Evolutionary conservation across 176 grass and related monocot genomes (phyloP).

Genomic region (Areca catechu): DNA sequence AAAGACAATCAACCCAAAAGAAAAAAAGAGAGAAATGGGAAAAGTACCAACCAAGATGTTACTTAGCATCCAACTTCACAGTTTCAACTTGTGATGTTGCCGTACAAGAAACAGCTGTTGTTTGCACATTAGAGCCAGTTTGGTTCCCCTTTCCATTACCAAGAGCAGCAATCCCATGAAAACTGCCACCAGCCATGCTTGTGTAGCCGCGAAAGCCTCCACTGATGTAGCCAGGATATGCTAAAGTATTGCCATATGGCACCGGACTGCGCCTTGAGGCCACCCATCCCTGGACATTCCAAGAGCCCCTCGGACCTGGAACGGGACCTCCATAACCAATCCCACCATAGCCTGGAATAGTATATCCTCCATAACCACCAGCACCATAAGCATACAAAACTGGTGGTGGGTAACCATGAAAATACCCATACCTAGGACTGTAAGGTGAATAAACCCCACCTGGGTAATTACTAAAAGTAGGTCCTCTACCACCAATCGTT

Average conservation of each 20-base stretch:
- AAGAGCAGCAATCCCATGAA: slow-evolving; percentile 26
- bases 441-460: background rate
- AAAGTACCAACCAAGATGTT: slow-evolving; percentile 1
- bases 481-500: background rate
- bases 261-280: slow-evolving; percentile 31
- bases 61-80: background rate
- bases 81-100: slow-evolving; percentile 6
- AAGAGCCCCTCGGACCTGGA: slow-evolving; percentile 7
- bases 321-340: slow-evolving; percentile 1
- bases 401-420: background rate
- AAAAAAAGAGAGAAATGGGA: no score
- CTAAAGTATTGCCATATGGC: slow-evolving; percentile 17
- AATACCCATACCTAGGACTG: background rate
- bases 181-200: slow-evolving; percentile 7
- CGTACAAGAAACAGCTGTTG: slow-evolving; percentile 20
- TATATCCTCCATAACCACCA: slow-evolving; percentile 11
- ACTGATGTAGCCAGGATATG: slow-evolving; percentile 27
- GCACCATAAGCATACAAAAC: slow-evolving; percentile 5
- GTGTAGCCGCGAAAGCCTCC: no score
- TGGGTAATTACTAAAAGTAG: slow-evolving; percentile 10
- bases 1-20: no score
- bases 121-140: slow-evolving; percentile 23
- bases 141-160: slow-evolving; percentile 38
- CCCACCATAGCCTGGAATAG: slow-evolving; percentile 7
- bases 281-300: slow-evolving; percentile 27